These are phyloP conservation scores for Paraurostyla sp. DNA, from an alignment of 73 alveolate genomes.

Conservation along the genomic window DNA sequence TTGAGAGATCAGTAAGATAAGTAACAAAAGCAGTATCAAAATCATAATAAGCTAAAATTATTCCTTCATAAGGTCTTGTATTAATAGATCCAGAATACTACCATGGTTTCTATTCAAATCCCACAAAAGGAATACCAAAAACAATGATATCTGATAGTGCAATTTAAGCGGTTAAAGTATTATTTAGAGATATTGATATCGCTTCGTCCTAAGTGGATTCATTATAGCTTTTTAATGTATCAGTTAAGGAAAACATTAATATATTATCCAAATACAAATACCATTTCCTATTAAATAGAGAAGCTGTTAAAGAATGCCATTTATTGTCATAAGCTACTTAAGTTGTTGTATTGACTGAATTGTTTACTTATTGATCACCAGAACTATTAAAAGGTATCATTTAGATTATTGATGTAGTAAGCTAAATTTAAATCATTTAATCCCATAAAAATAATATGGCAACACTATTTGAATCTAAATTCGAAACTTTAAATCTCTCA, in stretches of 20 bases:
- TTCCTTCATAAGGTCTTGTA: constrained; percentile 4
- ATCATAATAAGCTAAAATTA: not conserved
- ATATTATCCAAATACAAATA: not conserved
- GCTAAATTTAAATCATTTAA: not conserved
- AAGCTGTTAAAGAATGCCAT: constrained; percentile 18
- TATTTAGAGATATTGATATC: no score
- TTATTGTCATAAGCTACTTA: not conserved
- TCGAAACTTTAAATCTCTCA: not conserved
- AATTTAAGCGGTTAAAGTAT: not conserved
- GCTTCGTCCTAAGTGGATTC: not conserved
- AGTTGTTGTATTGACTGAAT: not conserved
- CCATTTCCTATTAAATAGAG: constrained; percentile 29
- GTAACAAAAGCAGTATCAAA: not conserved
- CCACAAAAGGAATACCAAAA: constrained; percentile 34
- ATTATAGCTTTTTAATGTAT: not conserved
- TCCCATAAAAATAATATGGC: constrained; percentile 1
- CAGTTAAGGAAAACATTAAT: not conserved
- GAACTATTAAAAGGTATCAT: not conserved
- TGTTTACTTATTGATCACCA: not conserved
- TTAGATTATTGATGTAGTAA: constrained; percentile 20
- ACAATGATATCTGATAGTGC: not conserved
- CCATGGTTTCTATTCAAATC: not conserved
- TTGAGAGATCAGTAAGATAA: not conserved
- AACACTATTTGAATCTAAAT: not conserved
- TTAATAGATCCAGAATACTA: not conserved